Base-by-base conservation (phyloP, 176 grass and related monocot species). In the Zoysia japonica region DNA sequence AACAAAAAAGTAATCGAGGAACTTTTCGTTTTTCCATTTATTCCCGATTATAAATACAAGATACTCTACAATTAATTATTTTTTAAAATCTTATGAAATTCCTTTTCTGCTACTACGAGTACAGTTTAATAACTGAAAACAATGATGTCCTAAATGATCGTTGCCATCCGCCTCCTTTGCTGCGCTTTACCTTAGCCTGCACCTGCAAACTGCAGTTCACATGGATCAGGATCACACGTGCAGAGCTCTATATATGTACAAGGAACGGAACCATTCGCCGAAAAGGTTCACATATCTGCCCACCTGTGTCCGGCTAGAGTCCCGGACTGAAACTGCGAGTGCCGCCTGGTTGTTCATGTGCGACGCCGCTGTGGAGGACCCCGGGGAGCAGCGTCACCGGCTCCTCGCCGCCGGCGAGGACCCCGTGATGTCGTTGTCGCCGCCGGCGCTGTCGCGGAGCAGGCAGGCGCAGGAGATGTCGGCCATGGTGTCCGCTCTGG, bases 401-500 rank as follows among this genome's bases (percentile, higher is more conserved):
- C 51, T 5, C 19, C 44, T 76, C 43, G 41, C 63, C 57, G 53
- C 5, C 5, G 28, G 0, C 74, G 20, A 42, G 81, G 43, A 70
- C 54, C 19, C 4, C 47, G 39, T 7, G 79, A 1, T 42, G n/a
- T 1, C 14, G 28, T 2, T 36, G 11, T 16, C 47, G 5, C 3
- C 56, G 5, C 3, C 56, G 57, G 60, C 72, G 83, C 41, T 86
- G 75, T 87, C 76, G 77, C 53, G 72, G 61, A 42, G 66, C 47
- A 78, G 91, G 19, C 80, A 94, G 67, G 88, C 71, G 40, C 78
- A 43, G 42, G 94, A 97, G 86, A 97, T 89, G 88, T 89, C 88
- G 19, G 54, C 72, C 14, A 97, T 97, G 88, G 94, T 97, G 20
- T 85, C 91, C 6, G 91, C 89, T 64, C 78, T 97, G 16, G 61